These are phyloP conservation scores for Ustilaginoidea virens DNA, from an alignment of 2,329 filamentous ascomycete genomes.

Conservation along the genomic window DNA sequence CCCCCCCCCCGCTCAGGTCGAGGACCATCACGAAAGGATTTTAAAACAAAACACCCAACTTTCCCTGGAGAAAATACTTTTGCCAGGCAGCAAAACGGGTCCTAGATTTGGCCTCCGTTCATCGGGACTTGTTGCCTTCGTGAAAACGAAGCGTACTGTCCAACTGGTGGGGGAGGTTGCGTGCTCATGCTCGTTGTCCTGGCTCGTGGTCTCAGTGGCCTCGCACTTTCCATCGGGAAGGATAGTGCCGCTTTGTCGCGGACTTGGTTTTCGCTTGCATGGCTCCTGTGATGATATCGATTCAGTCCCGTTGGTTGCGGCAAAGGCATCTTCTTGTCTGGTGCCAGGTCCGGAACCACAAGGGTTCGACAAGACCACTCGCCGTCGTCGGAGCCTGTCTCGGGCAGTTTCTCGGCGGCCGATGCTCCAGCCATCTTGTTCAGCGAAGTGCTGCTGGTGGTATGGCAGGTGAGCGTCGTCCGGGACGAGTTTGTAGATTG, in stretches of 20 bases:
- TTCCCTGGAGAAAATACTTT: no score
- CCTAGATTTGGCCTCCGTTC: slow-evolving; percentile 17
- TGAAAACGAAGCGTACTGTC: slow-evolving; percentile 31
- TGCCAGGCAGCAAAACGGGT: no score
- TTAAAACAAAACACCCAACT: no score
- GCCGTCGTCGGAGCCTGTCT: slow-evolving; percentile 6
- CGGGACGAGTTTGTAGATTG: slow-evolving; percentile 37
- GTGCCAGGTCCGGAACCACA: slow-evolving; percentile 15
- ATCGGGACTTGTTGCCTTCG: slow-evolving; percentile 17
- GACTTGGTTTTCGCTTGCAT: slow-evolving; percentile 22
- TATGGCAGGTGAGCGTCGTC: slow-evolving; percentile 38
- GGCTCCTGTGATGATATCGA: slow-evolving; percentile 17
- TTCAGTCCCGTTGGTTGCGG: slow-evolving; percentile 10
- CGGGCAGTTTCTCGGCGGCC: slow-evolving; percentile 16
- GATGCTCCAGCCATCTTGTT: slow-evolving; percentile 18
- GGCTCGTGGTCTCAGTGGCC: slow-evolving; percentile 23
- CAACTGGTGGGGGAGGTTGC: slow-evolving; percentile 25
- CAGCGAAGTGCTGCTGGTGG: slow-evolving; percentile 32
- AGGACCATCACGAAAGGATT: no score
- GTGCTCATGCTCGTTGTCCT: slow-evolving; percentile 30
- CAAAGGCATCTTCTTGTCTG: slow-evolving; percentile 19
- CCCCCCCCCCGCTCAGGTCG: no score
- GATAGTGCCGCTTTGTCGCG: slow-evolving; percentile 13
- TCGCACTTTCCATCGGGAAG: slow-evolving; percentile 16
- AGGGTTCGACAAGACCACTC: slow-evolving; percentile 7